Evolutionary conservation across 2,329 filamentous ascomycete genomes (phyloP).

Genomic region (Colletotrichum sp.): DNA sequence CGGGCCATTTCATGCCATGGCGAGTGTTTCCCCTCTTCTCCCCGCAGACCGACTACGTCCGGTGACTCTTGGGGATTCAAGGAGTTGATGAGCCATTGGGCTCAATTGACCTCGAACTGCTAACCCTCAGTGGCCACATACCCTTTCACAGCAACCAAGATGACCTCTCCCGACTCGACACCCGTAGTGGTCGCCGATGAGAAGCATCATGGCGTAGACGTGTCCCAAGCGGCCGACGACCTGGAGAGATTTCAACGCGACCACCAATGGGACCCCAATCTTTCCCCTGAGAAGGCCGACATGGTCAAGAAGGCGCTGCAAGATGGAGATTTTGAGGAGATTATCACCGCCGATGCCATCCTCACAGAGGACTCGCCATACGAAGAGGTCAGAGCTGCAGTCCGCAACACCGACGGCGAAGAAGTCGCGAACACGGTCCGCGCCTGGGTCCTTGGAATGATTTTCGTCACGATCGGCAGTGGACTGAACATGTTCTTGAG

Average conservation of each 20-base stretch:
- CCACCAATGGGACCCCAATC: constrained; percentile 39
- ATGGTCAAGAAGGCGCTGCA: constrained; percentile 32
- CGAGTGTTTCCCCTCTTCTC: not conserved
- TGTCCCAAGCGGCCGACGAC: constrained; percentile 11
- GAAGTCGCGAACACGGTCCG: constrained; percentile 40
- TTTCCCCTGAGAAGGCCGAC: constrained; percentile 35
- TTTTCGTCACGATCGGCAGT: constrained; percentile 50
- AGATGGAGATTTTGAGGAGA: constrained; percentile 33
- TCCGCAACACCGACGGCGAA: constrained; percentile 5
- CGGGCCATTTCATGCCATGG: not conserved
- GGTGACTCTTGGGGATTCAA: not conserved
- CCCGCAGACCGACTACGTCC: not conserved
- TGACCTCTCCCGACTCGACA: not conserved
- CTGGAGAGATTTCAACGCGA: constrained; percentile 33
- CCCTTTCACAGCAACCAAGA: not conserved
- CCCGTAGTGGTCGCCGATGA: not conserved
- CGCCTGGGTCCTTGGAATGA: constrained; percentile 46
- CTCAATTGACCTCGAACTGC: not conserved
- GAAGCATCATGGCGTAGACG: not conserved
- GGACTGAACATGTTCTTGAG: constrained; percentile 24
- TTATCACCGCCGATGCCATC: constrained; percentile 32
- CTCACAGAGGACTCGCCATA: constrained; percentile 43
- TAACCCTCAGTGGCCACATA: not conserved
- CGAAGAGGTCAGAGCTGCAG: constrained; percentile 28
- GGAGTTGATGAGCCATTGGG: not conserved